Conservation (phyloP, 2,329 filamentous ascomycete genomes). For the Monilinia fructigena region DNA sequence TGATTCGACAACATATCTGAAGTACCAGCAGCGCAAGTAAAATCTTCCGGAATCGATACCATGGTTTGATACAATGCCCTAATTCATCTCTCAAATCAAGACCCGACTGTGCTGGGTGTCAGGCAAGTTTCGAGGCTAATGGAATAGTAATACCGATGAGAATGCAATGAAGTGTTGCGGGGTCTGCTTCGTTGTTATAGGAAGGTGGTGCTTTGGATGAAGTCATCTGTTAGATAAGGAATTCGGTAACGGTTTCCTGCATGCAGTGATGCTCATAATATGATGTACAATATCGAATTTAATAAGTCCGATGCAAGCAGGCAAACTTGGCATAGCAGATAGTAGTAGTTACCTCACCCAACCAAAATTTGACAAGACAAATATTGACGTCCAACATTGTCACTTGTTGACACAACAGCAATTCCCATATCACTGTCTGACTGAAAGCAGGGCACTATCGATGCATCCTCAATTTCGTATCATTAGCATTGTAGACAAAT, state of each 20-base stretch:
- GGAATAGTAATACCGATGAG: background rate
- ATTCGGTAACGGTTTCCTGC: background rate
- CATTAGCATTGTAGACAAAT: constrained; percentile 13
- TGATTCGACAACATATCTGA: constrained; percentile 13
- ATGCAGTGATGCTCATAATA: constrained; percentile 5
- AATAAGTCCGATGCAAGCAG: background rate
- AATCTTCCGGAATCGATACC: background rate
- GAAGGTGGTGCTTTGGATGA: background rate
- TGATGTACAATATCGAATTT: background rate
- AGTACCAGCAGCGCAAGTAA: background rate
- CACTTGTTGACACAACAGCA: background rate
- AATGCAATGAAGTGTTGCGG: background rate
- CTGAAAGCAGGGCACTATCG: background rate
- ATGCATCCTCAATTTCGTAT: constrained; percentile 1
- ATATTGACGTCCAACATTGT: background rate
- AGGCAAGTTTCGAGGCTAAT: background rate
- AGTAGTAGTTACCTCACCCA: background rate
- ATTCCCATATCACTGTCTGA: background rate
- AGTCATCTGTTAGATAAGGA: background rate
- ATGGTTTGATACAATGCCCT: background rate
- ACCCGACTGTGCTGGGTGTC: background rate
- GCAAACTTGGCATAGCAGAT: constrained; percentile 3
- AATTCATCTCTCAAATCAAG: background rate
- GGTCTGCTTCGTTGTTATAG: background rate
- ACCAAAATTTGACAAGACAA: background rate